phyloP scores from a whole-genome alignment of 192 early-diverging fungal species.

The Coemansia sp. region DNA sequence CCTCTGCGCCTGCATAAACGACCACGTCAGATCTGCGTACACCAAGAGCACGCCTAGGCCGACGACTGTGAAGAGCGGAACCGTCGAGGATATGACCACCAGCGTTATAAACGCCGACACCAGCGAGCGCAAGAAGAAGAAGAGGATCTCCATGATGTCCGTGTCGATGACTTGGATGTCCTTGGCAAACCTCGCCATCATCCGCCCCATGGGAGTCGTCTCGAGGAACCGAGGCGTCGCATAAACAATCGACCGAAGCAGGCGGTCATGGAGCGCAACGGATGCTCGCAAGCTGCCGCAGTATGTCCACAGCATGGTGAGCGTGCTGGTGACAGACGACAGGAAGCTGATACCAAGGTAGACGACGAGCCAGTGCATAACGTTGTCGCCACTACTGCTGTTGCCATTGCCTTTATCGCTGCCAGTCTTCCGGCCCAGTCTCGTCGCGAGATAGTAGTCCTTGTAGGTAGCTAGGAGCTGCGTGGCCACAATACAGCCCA shows the following conservation, averaged over 20 bases:
- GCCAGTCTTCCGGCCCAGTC: conserved; percentile 43
- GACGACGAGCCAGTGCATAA: conserved; percentile 6
- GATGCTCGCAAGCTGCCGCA: conserved; percentile 42
- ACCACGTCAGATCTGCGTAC: conserved; percentile 61
- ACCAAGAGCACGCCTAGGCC: conserved; percentile 56
- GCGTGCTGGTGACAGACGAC: conserved; percentile 11
- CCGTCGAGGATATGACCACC: conserved; percentile 58
- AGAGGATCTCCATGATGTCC: conserved; percentile 56
- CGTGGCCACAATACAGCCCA: conserved; percentile 51
- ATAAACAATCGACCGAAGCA: conserved; percentile 59
- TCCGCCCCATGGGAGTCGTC: conserved; percentile 75
- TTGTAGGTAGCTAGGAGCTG: conserved; percentile 55
- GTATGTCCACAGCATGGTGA: conserved; percentile 23
- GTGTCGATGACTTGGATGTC: conserved; percentile 80
- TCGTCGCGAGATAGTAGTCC: conserved; percentile 50
- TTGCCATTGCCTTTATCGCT: conserved; percentile 10
- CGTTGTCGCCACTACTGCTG: not conserved
- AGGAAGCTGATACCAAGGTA: conserved; percentile 16
- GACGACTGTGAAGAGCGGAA: conserved; percentile 70
- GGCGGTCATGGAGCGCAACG: conserved; percentile 53
- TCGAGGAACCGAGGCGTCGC: conserved; percentile 84
- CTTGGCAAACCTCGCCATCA: conserved; percentile 77
- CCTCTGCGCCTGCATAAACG: conserved; percentile 72
- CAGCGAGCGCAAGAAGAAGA: conserved; percentile 55
- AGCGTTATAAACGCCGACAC: conserved; percentile 58